Conservation (phyloP, 2,329 filamentous ascomycete genomes). For the Nemania serpens region DNA sequence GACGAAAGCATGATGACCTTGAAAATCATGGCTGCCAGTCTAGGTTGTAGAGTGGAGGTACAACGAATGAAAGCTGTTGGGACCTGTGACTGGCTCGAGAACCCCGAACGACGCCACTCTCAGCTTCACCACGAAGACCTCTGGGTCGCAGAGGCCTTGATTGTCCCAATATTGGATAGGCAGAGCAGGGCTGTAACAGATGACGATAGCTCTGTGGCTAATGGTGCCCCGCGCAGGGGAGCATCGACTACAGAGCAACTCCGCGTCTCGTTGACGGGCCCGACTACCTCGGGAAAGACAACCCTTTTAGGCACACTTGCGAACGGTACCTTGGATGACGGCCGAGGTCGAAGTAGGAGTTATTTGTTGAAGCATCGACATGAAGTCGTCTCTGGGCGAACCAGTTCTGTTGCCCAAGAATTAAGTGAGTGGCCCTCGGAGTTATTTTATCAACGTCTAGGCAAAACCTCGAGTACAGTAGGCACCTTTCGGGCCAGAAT, state of each 20-base stretch:
- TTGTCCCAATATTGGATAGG: constrained; percentile 71
- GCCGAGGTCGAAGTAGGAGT: constrained; percentile 84
- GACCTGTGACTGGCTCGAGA: constrained; percentile 76
- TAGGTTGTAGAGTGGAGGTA: constrained; percentile 85
- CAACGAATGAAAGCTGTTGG: constrained; percentile 83
- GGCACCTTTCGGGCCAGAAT: too few species aligned
- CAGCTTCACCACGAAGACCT: constrained; percentile 58
- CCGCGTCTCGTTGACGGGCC: constrained; percentile 83
- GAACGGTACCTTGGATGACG: constrained; percentile 88
- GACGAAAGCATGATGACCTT: constrained; percentile 87
- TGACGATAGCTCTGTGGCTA: constrained; percentile 27
- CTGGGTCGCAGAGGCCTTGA: constrained; percentile 87
- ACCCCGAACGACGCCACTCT: constrained; percentile 38
- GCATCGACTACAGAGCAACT: constrained; percentile 72
- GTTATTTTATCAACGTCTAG: too few species aligned
- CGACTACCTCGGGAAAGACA: constrained; percentile 91
- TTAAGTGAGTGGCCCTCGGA: constrained; percentile 48
- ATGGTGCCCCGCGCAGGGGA: constrained; percentile 45
- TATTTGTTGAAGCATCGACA: constrained; percentile 91
- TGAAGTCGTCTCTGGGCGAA: constrained; percentile 88
- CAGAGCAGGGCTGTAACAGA: constrained; percentile 30
- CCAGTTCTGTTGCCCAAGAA: constrained; percentile 93
- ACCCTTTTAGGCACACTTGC: constrained; percentile 86
- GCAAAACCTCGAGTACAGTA: too few species aligned
- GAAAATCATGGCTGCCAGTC: constrained; percentile 86